Evolutionary conservation across 345 rosid species (phyloP), one percentile per base, ranked within the genome.

Genomic region (Rhodomyrtus tomentosa): DNA sequence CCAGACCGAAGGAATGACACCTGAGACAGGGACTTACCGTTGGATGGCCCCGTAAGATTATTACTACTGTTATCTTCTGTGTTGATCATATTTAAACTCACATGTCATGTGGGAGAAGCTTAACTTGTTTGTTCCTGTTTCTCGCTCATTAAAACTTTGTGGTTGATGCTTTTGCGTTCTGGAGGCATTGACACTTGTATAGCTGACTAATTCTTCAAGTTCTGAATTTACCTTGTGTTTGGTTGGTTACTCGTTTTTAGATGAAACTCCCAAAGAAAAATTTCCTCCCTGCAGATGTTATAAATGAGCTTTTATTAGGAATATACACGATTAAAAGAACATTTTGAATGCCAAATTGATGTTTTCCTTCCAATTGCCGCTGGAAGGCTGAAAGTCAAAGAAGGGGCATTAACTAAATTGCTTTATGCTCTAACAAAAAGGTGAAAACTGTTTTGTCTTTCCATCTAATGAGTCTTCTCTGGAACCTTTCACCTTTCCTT

Each of bases 31-130:
- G 38, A 90, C 91, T 9, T 90, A 90, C 52, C 92, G 92, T 50
- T 90, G 92, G 92, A 90, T 90, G 92, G 92, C 92, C 81, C 92
- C 92, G 91, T 89, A 90, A 89, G 92, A 84, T 68, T 21, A 68
- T 36, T 68, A 32, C 76, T 68, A 36, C 76, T 36, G 45, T 68
- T 68, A 45, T 68, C 76, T 68, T 38, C 24, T 32, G 76, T 20
- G 45, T 68, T 36, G 76, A 68, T 68, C 25, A 36, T 68, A 36
- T 68, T 36, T 68, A 36, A 68, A 68, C 45, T 36, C 76, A 36
- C 25, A 68, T 68, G 12, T 36, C 45, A 68, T 32, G 45, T 36
- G 25, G 45, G 76, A 32, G 76, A 68, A 68, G 24, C 25, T 10
- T 68, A 68, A 18, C 42, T 68, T 32, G 76, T 32, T 32, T 68